These are phyloP conservation scores for Gremmenia infestans DNA, from an alignment of 2,329 filamentous ascomycete genomes.

Conservation along the genomic window DNA sequence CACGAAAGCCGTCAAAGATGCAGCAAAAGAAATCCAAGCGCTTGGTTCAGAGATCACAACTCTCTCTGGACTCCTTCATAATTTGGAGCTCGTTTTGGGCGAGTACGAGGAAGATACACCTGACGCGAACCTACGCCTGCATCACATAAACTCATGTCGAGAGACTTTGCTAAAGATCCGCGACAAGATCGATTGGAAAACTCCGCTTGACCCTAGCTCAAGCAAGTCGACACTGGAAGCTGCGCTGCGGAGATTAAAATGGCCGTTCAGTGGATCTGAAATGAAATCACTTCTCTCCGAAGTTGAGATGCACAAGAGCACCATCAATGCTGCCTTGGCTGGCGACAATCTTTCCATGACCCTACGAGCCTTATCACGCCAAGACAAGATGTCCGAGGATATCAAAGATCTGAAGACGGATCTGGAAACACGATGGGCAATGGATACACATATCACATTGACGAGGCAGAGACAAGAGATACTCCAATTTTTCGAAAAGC, in stretches of 20 bases:
- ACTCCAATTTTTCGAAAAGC: not conserved
- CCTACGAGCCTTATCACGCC: not conserved
- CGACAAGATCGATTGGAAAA: not conserved
- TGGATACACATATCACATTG: not conserved
- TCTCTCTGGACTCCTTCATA: conserved; percentile 6
- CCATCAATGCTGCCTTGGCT: not conserved
- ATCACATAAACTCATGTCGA: not conserved
- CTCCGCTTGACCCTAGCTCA: not conserved
- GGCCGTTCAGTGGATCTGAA: conserved; percentile 5
- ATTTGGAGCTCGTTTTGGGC: not conserved
- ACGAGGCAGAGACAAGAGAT: not conserved
- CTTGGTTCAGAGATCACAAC: not conserved
- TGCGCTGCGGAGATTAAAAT: not conserved
- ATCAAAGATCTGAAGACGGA: not conserved
- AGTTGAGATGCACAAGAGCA: conserved; percentile 4
- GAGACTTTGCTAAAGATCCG: not conserved
- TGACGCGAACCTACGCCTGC: not conserved
- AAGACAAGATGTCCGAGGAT: not conserved
- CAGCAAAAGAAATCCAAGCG: conserved; percentile 3
- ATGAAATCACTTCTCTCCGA: conserved; percentile 3
- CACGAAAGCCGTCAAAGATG: conserved; percentile 5
- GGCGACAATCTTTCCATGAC: not conserved
- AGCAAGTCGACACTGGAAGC: not conserved
- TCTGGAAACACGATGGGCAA: not conserved
- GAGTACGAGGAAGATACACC: conserved; percentile 2